Conservation (phyloP, 352 stramenopile species). For the Phytophthora citricola region DNA sequence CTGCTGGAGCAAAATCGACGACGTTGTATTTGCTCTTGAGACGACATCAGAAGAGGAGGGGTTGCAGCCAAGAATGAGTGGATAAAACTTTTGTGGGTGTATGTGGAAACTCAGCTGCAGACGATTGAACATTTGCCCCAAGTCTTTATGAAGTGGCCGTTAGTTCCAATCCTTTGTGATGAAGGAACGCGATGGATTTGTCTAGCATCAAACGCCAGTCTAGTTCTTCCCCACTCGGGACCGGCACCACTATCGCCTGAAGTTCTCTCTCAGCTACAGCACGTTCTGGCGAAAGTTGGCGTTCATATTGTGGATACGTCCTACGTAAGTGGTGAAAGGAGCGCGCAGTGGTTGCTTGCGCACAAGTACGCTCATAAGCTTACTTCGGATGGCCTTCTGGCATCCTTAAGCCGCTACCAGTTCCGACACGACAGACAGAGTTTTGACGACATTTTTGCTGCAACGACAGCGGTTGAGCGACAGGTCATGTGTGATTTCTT, state of each 20-base stretch:
- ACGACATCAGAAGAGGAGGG: slow-evolving; percentile 7
- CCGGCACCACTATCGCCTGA: slow-evolving; percentile 11
- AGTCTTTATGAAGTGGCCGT: slow-evolving; percentile 48
- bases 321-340: slow-evolving; percentile 49
- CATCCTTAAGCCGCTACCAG: slow-evolving; percentile 44
- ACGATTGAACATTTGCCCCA: slow-evolving; percentile 32
- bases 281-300: slow-evolving; percentile 47
- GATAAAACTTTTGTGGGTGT: slow-evolving; percentile 58
- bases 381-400: slow-evolving; percentile 52
- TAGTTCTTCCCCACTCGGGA: slow-evolving; percentile 43
- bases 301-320: slow-evolving; percentile 53
- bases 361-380: slow-evolving; percentile 53
- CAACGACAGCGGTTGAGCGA: slow-evolving; percentile 29
- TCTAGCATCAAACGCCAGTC: slow-evolving; percentile 34
- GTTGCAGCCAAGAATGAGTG: slow-evolving; percentile 45
- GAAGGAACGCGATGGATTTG: slow-evolving; percentile 44
- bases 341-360: slow-evolving; percentile 49
- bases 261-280: slow-evolving; percentile 28
- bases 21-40: slow-evolving; percentile 41
- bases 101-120: slow-evolving; percentile 49
- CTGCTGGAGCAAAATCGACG: slow-evolving; percentile 38
- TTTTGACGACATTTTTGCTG: slow-evolving; percentile 52
- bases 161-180: slow-evolving; percentile 44
- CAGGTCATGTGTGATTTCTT: slow-evolving; percentile 57
- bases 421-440: slow-evolving; percentile 33